phyloP scores from a whole-genome alignment of 1,284 basidiomycete species.

The Trichosporon faecale region DNA sequence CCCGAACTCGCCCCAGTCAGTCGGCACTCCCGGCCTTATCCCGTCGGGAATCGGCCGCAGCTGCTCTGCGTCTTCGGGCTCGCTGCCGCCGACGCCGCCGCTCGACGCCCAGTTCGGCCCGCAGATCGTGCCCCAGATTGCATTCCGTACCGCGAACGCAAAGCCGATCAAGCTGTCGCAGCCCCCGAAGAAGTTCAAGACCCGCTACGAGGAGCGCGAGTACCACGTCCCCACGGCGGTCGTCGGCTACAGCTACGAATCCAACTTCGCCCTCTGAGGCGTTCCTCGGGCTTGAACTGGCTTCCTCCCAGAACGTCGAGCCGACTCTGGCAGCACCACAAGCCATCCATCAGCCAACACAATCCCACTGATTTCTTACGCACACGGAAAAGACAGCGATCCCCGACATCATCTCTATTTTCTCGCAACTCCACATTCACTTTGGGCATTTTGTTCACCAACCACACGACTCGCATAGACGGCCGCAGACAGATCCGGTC shows the following conservation, averaged over 20 bases:
- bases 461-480: background rate
- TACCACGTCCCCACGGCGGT: background rate
- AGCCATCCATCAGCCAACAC: background rate
- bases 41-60: background rate
- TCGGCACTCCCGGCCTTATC: constrained; percentile 3
- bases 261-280: background rate
- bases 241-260: background rate
- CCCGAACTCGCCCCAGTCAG: background rate
- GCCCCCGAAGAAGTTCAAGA: constrained; percentile 6
- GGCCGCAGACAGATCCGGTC: background rate
- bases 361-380: background rate
- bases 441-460: background rate
- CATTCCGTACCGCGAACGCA: constrained; percentile 5
- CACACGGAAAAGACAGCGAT: constrained; percentile 1
- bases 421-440: background rate
- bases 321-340: background rate
- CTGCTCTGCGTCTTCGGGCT: constrained; percentile 1
- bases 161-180: constrained; percentile 10
- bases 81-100: constrained; percentile 4
- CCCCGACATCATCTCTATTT: background rate
- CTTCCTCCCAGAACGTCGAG: background rate
- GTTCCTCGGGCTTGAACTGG: background rate
- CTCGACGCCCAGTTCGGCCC: constrained; percentile 3
- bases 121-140: background rate
- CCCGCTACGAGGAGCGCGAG: background rate